Evolutionary conservation across 345 rosid species (phyloP).

Genomic region (Linum trigynum): DNA sequence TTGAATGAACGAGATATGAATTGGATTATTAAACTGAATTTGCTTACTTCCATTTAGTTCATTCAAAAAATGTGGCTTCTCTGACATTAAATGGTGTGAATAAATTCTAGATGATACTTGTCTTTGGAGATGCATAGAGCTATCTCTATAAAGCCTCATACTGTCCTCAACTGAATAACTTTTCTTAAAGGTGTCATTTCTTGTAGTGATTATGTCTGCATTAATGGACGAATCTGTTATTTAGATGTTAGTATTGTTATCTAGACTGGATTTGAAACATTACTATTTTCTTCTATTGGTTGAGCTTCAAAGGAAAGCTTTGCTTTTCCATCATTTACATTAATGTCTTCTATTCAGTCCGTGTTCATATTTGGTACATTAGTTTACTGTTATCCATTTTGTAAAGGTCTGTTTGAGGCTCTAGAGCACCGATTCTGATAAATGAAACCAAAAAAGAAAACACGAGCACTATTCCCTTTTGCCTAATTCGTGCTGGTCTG

Average conservation of each 20-base stretch:
- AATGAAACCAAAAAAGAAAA: background rate
- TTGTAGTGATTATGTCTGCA: background rate
- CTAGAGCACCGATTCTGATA: background rate
- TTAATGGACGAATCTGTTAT: background rate
- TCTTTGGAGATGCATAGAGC: too few species aligned
- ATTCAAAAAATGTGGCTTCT: background rate
- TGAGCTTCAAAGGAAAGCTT: background rate
- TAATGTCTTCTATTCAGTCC: too few species aligned
- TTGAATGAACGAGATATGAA: conserved; percentile 1
- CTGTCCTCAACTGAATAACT: background rate
- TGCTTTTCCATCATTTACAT: too few species aligned
- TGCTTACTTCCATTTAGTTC: background rate
- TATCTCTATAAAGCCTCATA: background rate
- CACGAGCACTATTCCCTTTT: background rate
- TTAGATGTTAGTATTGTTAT: too few species aligned
- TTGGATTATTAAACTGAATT: background rate
- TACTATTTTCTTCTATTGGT: background rate
- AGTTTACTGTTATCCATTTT: background rate
- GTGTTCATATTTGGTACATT: too few species aligned
- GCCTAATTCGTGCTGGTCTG: background rate
- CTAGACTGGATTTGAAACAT: too few species aligned
- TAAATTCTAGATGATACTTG: too few species aligned
- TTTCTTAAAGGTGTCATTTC: background rate
- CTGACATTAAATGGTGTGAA: too few species aligned
- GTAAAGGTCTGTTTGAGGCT: background rate